Conservation (phyloP, 495 filamentous ascomycete genomes). For the Astrothelium macrocarpum region DNA sequence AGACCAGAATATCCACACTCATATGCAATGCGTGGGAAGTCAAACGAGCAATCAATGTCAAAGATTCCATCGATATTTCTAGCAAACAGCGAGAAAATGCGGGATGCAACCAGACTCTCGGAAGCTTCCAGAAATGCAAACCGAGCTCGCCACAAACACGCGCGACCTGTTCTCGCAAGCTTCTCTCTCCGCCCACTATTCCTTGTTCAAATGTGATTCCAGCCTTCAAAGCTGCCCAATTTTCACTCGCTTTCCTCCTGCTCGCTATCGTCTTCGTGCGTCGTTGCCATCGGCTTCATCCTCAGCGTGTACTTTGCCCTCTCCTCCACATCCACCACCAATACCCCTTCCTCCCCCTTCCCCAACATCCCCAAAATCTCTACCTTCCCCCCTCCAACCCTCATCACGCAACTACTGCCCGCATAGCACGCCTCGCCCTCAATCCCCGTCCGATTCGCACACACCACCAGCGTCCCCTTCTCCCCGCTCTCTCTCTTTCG, state of each 20-base stretch:
- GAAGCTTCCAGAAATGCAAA: no score
- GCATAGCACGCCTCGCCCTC: conserved; percentile 56
- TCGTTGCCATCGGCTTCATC: not conserved
- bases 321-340: conserved; percentile 51
- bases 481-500: conserved; percentile 40
- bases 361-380: conserved; percentile 60
- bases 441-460: conserved; percentile 67
- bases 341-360: conserved; percentile 52
- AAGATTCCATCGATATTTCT: not conserved
- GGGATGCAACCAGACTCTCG: no score
- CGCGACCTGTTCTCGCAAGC: no score
- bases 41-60: no score
- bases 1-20: not conserved
- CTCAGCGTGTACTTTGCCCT: conserved; percentile 2
- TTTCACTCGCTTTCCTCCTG: not conserved
- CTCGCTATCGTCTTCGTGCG: not conserved
- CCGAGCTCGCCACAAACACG: no score
- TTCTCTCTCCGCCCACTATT: not conserved
- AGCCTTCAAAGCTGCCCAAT: not conserved
- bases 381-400: conserved; percentile 56
- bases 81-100: not conserved
- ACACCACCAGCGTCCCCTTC: conserved; percentile 58
- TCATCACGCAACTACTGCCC: conserved; percentile 75
- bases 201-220: not conserved
- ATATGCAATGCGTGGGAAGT: no score